phyloP scores from a whole-genome alignment of 2,329 filamentous ascomycete species.

The Colletotrichum coccodes region DNA sequence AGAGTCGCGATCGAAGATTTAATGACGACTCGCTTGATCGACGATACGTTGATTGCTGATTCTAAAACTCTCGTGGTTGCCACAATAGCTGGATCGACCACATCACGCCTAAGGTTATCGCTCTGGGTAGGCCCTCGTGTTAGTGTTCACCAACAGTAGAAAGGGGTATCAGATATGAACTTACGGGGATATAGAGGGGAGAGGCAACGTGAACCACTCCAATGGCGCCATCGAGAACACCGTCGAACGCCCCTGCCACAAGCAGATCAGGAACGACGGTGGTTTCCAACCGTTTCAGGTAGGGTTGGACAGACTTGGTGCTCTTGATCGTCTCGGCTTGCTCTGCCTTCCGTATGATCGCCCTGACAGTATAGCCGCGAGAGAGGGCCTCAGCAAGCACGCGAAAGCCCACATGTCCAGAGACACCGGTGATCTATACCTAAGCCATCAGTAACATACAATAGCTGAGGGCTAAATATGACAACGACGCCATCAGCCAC shows the following conservation, averaged over 20 bases:
- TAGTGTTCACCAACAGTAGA: background rate
- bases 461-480: too few relatives aligned
- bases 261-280: constrained; percentile 49
- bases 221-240: constrained; percentile 48
- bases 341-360: constrained; percentile 39
- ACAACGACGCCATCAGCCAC: too few relatives aligned
- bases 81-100: constrained; percentile 47
- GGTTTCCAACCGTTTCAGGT: constrained; percentile 35
- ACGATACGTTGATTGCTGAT: constrained; percentile 44
- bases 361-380: constrained; percentile 39
- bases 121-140: background rate
- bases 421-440: constrained; percentile 41
- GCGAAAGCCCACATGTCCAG: constrained; percentile 42
- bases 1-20: constrained; percentile 46
- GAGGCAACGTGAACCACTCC: constrained; percentile 47
- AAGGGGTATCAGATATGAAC: background rate
- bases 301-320: constrained; percentile 14
- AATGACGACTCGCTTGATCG: constrained; percentile 53
- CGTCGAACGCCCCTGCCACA: constrained; percentile 47
- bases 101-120: constrained; percentile 26
- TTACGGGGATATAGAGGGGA: constrained; percentile 32
- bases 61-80: constrained; percentile 49
- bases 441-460: background rate
- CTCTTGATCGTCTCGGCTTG: background rate
- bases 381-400: constrained; percentile 37